Evolutionary conservation across 2,329 filamentous ascomycete species (phyloP), one percentile per base, ranked within the genome.

Genomic region (Sclerotinia subarctica): DNA sequence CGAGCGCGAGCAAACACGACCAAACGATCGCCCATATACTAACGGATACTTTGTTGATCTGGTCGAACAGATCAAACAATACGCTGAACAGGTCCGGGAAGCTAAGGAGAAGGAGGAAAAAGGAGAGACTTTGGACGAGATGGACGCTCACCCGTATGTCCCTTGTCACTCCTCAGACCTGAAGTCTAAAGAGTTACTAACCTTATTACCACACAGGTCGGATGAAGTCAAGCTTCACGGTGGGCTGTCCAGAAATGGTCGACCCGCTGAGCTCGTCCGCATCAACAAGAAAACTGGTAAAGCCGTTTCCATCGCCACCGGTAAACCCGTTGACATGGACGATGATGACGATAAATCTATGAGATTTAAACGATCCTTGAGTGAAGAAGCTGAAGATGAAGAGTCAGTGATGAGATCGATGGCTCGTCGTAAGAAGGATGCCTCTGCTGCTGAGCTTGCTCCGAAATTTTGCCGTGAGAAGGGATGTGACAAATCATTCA

Each of bases 41-140:
- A 93, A 91, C 85, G 92, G 92, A 78, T 98, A 98, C 81, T 97
- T 97, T 79, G 90, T 97, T 81, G 94, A 98, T 82, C 88, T 98
- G 70, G 90, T 96, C 79, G 92, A 96, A 79, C 94, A 97, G 86
- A 93, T 97, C 75, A 88, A 89, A 78, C 87, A 92, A 78, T 96
- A 97, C 86, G 94, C 93, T 70, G 87, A 89, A 76, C 91, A 95
- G 78, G 88, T 97, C 75, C 89, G 90, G 72, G 88, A 89, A 73
- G 87, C 89, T 72, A 89, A 92, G 76, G 86, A 90, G 76, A 88
- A 88, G 76, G 83, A 86, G 76, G 83, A 83, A 70, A 83, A 86
- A 71, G 83, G 84, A 69, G 81, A 85, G 74, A 79, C 79, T 57
- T 77, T 82, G 47, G 82, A 84, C 71, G 82, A 84, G 68, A 85